phyloP scores from a whole-genome alignment of 805 yeast species.

The Nakazawaea ishiwadae region DNA sequence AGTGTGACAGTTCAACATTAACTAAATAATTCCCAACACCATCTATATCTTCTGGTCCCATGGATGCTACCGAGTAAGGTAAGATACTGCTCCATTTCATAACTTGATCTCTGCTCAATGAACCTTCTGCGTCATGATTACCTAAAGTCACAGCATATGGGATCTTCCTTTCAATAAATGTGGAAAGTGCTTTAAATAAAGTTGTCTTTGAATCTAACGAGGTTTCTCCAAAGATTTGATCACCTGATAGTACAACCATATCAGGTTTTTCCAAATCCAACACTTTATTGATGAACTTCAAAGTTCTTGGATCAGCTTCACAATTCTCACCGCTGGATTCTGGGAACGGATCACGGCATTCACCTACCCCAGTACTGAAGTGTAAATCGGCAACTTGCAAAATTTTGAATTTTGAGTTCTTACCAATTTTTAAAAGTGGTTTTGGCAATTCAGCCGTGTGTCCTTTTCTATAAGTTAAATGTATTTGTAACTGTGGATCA shows the following conservation, averaged over 20 bases:
- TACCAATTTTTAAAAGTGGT: constrained; percentile 31
- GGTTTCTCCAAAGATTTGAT: constrained; percentile 78
- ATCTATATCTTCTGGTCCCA: constrained; percentile 63
- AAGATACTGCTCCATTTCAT: constrained; percentile 51
- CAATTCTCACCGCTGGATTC: constrained; percentile 45
- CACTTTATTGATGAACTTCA: constrained; percentile 53
- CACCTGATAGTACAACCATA: constrained; percentile 84
- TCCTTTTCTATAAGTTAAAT: constrained; percentile 13
- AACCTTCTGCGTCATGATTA: constrained; percentile 92
- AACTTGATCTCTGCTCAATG: constrained; percentile 51
- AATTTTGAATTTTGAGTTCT: constrained; percentile 61
- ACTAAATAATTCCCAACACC: constrained; percentile 83
- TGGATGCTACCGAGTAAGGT: constrained; percentile 62
- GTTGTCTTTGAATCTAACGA: constrained; percentile 83
- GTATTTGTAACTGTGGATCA: constrained; percentile 10
- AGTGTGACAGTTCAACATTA: constrained; percentile 39
- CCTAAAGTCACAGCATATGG: constrained; percentile 90
- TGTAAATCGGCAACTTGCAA: constrained; percentile 91
- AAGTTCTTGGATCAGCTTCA: constrained; percentile 73
- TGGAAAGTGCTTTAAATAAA: constrained; percentile 67
- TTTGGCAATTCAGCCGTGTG: constrained; percentile 14
- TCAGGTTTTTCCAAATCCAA: constrained; percentile 79
- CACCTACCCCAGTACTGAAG: constrained; percentile 78
- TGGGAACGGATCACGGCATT: constrained; percentile 68
- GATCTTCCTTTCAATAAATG: constrained; percentile 59